Evolutionary conservation across 495 filamentous ascomycete genomes (phyloP).

Genomic region (Aspergillus sclerotioniger): DNA sequence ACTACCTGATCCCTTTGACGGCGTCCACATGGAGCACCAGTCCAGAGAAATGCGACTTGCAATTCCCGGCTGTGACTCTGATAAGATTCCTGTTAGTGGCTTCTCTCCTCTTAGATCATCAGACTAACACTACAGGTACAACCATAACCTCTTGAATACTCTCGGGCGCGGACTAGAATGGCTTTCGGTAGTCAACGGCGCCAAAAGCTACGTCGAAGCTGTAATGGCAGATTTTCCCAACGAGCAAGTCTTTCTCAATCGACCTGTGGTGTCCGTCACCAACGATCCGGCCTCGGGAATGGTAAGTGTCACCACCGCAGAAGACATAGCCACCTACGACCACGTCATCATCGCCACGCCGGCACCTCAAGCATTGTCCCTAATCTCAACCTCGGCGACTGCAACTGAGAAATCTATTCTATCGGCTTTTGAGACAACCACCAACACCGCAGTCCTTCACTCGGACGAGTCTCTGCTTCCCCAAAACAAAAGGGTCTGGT

Average conservation of each 20-base stretch:
- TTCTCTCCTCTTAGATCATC: too few species aligned
- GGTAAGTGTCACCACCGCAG: neutral
- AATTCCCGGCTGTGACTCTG: conserved; percentile 6
- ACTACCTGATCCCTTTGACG: conserved; percentile 9
- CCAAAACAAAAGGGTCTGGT: neutral
- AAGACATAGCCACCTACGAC: neutral
- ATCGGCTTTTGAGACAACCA: neutral
- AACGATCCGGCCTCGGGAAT: neutral
- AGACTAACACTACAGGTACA: conserved; percentile 2
- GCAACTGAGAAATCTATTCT: neutral
- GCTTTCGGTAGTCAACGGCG: neutral
- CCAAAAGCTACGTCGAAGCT: conserved; percentile 7
- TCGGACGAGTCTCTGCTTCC: conserved; percentile 3
- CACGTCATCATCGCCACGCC: conserved; percentile 9
- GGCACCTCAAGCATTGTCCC: conserved; percentile 2
- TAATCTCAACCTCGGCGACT: conserved; percentile 5
- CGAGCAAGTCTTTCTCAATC: conserved; percentile 3
- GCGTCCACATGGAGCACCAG: conserved; percentile 13
- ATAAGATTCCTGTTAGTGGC: neutral
- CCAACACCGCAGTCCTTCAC: conserved; percentile 6
- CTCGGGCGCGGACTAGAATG: neutral
- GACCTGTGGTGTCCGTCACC: neutral
- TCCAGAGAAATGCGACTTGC: conserved; percentile 5
- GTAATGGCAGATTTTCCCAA: conserved; percentile 4
- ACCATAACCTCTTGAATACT: conserved; percentile 8